Percentiles rank a stretch among this genome's conserved stretches.
Conservation (phyloP, 768 basidiomycete genomes). For the Naematelia aurantialba region DNA sequence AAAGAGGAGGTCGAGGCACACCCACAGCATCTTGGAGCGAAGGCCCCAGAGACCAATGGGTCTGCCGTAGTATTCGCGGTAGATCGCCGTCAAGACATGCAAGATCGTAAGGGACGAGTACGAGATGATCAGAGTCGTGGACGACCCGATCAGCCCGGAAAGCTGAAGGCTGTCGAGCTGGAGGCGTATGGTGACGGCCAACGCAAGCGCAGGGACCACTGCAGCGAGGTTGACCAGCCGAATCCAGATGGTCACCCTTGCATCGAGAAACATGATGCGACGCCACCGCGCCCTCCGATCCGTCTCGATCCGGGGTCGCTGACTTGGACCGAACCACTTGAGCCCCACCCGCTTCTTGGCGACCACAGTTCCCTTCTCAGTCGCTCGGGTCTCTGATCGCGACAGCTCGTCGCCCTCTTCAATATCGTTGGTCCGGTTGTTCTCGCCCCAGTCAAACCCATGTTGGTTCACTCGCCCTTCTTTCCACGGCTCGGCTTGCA, state of each 20-base stretch:
- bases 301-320: conserved; percentile 10
- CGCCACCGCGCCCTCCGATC: conserved; percentile 26
- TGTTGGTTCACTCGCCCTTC: not conserved
- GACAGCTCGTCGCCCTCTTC: conserved; percentile 14
- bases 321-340: not conserved
- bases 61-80: conserved; percentile 47
- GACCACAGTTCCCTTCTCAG: not conserved
- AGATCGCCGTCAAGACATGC: conserved; percentile 45
- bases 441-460: not conserved
- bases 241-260: conserved; percentile 38
- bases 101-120: conserved; percentile 39
- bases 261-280: conserved; percentile 36
- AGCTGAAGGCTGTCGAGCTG: conserved; percentile 23
- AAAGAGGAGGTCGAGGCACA: conserved; percentile 48
- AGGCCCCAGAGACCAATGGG: conserved; percentile 51
- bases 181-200: conserved; percentile 28
- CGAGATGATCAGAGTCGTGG: conserved; percentile 44
- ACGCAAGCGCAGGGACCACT: conserved; percentile 25
- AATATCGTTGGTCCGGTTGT: not conserved
- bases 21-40: conserved; percentile 49
- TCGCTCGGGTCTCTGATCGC: conserved; percentile 4
- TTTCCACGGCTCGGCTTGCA: conserved; percentile 19
- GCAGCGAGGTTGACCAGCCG: conserved; percentile 30
- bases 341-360: not conserved
- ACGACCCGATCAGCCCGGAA: conserved; percentile 44